Evolutionary conservation across 371 early-diverging fungal genomes (phyloP), one percentile per base, ranked within the genome.

Genomic region (Haplosporangium sp.): DNA sequence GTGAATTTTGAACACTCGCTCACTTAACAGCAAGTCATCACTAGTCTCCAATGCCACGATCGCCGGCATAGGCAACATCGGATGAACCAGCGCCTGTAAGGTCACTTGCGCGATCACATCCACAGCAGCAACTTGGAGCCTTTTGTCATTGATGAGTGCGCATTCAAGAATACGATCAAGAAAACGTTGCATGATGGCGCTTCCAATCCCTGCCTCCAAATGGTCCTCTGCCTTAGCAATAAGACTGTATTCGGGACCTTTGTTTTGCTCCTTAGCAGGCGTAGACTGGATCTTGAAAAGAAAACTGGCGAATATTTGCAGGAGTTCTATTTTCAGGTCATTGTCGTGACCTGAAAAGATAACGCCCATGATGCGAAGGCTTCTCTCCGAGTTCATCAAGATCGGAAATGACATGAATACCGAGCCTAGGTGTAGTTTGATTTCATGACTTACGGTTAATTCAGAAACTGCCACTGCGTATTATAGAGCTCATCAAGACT

Each of bases 1-100:
- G 76, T 98, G 95, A 37, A 95, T 74, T 62, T 83, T 83, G 47
- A 89, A 84, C 0, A 95, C 92, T 41, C 90, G 91, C 20, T 85
- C 89, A 14, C 95, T 86, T 12, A 96, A 68, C 1, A 64, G 75
- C 0, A 75, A 41, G 63, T 93, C 89, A 0, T 87, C 84, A 55
- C 90, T 87, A 1, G 95, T 90, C 72, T 94, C 91, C 63, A 98
- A 87, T 0, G 96, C 95, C 13, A 95, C 89, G 36, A 97, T 83
- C 7, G 87, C 90, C 7, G 97, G 94, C 84, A 96, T 91, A 69
- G 93, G 93, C 58, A 91, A 72, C 5, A 94, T 86, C 21, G 98
- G 97, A 81, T 96, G 96, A 5, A 92, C 96, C 13, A 96, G 83
- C 0, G 96, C 96, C 67, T 95, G 96, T 58, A 92, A 89, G 18